Percentiles rank a stretch among this genome's conserved stretches.
These are phyloP conservation scores for Viola pubescens DNA, from an alignment of 441 rosid species.

Conservation along the genomic window DNA sequence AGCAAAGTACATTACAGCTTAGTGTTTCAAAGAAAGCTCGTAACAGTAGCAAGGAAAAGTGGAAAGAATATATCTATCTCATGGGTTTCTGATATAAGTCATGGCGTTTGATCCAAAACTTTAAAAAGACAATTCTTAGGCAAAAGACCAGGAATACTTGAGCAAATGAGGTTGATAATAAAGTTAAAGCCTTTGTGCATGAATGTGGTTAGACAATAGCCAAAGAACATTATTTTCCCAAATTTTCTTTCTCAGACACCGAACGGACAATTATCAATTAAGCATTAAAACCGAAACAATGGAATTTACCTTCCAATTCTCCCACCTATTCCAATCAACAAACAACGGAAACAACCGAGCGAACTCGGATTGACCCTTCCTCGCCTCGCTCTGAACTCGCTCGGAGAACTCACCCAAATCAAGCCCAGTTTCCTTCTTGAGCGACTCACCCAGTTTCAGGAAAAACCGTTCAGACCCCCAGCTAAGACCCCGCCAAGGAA, in stretches of 20 bases:
- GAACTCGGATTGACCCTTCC: conserved; percentile 33
- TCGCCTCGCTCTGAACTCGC: conserved; percentile 29
- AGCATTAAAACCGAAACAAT: too few relatives aligned
- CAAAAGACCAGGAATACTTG: neutral
- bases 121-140: neutral
- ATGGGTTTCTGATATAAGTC: neutral
- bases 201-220: too few relatives aligned
- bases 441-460: conserved; percentile 49
- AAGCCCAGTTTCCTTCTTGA: conserved; percentile 66
- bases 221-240: too few relatives aligned
- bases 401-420: conserved; percentile 40
- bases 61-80: neutral
- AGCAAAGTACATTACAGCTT: conserved; percentile 15
- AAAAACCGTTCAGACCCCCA: conserved; percentile 49
- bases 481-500: conserved; percentile 58
- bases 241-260: neutral
- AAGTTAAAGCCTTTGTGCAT: too few relatives aligned
- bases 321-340: conserved; percentile 73
- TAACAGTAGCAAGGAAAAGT: neutral
- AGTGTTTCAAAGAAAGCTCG: conserved; percentile 14
- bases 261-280: neutral
- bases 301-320: conserved; percentile 67
- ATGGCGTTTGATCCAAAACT: too few relatives aligned
- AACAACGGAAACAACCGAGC: conserved; percentile 44
- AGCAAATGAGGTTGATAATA: too few relatives aligned